These are phyloP conservation scores for Fusarium nematophilum DNA, from an alignment of 2,329 filamentous ascomycete species.

Conservation along the genomic window DNA sequence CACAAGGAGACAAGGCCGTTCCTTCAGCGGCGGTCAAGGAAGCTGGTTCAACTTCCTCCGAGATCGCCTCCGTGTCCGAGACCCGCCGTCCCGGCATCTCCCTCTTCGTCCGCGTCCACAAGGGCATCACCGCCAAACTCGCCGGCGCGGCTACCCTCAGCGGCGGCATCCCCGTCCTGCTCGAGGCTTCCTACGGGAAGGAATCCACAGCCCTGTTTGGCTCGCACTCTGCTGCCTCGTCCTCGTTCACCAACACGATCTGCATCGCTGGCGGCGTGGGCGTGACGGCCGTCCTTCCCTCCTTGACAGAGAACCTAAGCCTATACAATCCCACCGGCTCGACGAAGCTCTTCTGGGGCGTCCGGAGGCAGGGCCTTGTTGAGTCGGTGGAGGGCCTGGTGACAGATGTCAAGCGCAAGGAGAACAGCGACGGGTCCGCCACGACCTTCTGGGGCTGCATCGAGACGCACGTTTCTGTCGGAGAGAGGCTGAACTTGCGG, in stretches of 20 bases:
- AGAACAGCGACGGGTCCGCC: neutral
- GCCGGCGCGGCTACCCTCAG: neutral
- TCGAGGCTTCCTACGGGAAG: constrained; percentile 9
- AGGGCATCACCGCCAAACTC: neutral
- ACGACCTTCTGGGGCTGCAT: neutral
- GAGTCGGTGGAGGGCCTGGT: constrained; percentile 1
- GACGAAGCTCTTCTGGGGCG: constrained; percentile 10
- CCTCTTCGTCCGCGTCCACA: too few relatives aligned
- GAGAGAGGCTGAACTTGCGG: neutral
- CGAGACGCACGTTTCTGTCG: neutral
- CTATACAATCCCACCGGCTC: neutral
- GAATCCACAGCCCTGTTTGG: neutral
- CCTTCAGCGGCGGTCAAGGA: too few relatives aligned
- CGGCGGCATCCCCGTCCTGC: constrained; percentile 3
- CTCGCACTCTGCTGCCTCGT: neutral
- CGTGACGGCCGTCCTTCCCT: too few relatives aligned
- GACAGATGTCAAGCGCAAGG: neutral
- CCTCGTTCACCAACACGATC: too few relatives aligned
- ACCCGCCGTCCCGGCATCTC: too few relatives aligned
- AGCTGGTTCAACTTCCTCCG: too few relatives aligned
- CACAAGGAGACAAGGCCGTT: too few relatives aligned
- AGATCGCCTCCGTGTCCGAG: too few relatives aligned
- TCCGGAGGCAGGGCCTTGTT: neutral
- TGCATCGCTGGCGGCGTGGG: too few relatives aligned
- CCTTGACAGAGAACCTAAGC: too few relatives aligned